Evolutionary conservation across 2,329 filamentous ascomycete species (phyloP), one percentile per base, ranked within the genome.

Genomic region (Calonectria hawksworthii): DNA sequence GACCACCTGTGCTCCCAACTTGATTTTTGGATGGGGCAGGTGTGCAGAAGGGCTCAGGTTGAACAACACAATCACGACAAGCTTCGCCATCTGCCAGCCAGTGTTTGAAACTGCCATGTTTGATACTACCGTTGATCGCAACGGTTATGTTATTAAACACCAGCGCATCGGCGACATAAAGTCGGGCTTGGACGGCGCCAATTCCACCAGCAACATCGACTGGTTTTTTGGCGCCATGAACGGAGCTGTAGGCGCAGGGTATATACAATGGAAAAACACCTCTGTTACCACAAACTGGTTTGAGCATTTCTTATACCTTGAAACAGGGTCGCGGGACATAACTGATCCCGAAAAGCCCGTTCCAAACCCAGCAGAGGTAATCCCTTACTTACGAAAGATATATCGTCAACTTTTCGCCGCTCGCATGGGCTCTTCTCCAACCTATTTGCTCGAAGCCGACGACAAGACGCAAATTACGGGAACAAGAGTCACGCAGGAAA

Each of bases 41-140:
- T 50, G 59, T 13, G 36, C 38, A 18, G 13, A 59, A 1, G 68
- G 68, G 8, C 0, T 65, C 2, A 14, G 18, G 5, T 2, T 34
- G 3, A 64, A 67, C 21, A 66, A 41, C 7, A 64, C 70, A 1
- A 64, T 73, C 1, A 41, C 11, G 7, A 56, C 23, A 9, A 56
- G 23, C 23, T 70, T 23, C 23, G 56, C 36, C 16, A 18, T 52
- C 1, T 74, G 72, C 23, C 51, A 14, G 16, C 67, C 66, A 5
- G 11, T 32, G 13, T 61, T 74, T 4, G n/a, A 44, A 67, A 74
- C 67, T 0, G 72, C 72, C 6, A 51, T 64, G 18, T 74, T 74
- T 32, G 21, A 70, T 18, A 52, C 65, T 14, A 64, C 59, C 3
- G 11, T 74, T 5, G 30, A 70, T 30, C 16, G 26, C 3, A 9